A percentile compares a stretch with the other conserved stretches of the same genome.
These are phyloP conservation scores for Fusarium penzigii DNA, from an alignment of 2,329 filamentous ascomycete species.

Conservation along the genomic window DNA sequence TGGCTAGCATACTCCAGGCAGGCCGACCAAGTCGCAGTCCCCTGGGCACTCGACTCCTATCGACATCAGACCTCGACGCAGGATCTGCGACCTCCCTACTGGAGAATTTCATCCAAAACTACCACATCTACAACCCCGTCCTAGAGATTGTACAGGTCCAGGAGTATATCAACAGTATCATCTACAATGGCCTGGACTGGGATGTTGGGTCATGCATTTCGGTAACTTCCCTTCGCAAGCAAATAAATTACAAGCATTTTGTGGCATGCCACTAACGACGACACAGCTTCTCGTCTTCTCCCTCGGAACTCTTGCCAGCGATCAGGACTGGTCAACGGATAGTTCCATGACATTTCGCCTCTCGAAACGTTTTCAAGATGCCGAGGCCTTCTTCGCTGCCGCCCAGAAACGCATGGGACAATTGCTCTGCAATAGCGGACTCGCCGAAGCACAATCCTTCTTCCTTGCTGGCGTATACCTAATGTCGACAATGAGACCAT, in stretches of 20 bases:
- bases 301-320: not conserved
- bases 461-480: constrained; percentile 19
- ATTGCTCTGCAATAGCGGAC: constrained; percentile 7
- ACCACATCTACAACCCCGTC: constrained; percentile 6
- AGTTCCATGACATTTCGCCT: not conserved
- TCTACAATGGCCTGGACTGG: not conserved
- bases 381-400: constrained; percentile 2
- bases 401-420: constrained; percentile 14
- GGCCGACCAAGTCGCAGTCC: not conserved
- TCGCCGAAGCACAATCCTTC: constrained; percentile 11
- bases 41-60: not conserved
- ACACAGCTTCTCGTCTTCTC: constrained; percentile 3
- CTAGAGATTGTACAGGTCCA: not conserved
- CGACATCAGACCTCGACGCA: not conserved
- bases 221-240: not conserved
- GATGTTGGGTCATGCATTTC: not conserved
- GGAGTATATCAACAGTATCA: not conserved
- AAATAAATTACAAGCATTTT: not conserved
- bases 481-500: constrained; percentile 14
- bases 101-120: not conserved
- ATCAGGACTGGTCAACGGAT: not conserved
- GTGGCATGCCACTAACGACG: not conserved
- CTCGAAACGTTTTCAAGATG: not conserved
- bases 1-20: not conserved
- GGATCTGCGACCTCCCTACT: not conserved